A percentile compares a stretch with the other conserved stretches of the same genome.
These are phyloP conservation scores for Pycnococcus provasolii DNA, from an alignment of 139 green algal genomes.

Conservation along the genomic window DNA sequence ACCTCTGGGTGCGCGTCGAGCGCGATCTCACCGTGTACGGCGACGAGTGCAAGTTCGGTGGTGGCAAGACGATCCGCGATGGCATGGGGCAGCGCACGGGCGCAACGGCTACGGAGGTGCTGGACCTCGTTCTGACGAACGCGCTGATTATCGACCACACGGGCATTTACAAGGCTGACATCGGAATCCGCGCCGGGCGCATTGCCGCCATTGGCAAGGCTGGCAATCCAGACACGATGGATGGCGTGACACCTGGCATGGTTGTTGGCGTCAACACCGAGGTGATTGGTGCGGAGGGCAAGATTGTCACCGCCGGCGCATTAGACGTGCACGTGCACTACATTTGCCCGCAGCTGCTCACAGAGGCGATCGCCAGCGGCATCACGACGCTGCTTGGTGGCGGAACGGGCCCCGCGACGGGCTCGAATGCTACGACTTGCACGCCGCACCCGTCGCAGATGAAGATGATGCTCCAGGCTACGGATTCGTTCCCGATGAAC, in stretches of 20 bases:
- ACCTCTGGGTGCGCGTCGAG: constrained; percentile 30
- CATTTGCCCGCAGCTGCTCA: constrained; percentile 36
- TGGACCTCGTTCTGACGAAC: constrained; percentile 42
- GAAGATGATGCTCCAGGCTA: constrained; percentile 39
- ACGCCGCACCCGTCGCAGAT: constrained; percentile 33
- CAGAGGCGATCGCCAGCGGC: constrained; percentile 23
- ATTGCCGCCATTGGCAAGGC: constrained; percentile 40
- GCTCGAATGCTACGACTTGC: constrained; percentile 39
- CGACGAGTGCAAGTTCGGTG: constrained; percentile 45
- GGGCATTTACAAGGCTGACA: constrained; percentile 38
- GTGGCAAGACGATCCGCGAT: constrained; percentile 41
- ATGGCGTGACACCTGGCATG: constrained; percentile 34
- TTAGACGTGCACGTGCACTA: constrained; percentile 44
- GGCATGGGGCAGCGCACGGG: constrained; percentile 36
- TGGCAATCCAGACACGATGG: constrained; percentile 43
- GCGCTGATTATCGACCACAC: constrained; percentile 40
- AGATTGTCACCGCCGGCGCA: constrained; percentile 38
- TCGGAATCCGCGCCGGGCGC: constrained; percentile 32
- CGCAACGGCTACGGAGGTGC: not conserved
- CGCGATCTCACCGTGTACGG: constrained; percentile 36
- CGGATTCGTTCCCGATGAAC: constrained; percentile 38
- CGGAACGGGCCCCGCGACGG: constrained; percentile 37
- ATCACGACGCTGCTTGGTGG: constrained; percentile 29
- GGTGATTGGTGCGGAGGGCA: constrained; percentile 36
- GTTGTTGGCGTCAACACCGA: constrained; percentile 42